Evolutionary conservation across 495 filamentous ascomycete genomes (phyloP), one percentile per base, ranked within the genome.

Genomic region (Melanomma pulvis-pyrius): DNA sequence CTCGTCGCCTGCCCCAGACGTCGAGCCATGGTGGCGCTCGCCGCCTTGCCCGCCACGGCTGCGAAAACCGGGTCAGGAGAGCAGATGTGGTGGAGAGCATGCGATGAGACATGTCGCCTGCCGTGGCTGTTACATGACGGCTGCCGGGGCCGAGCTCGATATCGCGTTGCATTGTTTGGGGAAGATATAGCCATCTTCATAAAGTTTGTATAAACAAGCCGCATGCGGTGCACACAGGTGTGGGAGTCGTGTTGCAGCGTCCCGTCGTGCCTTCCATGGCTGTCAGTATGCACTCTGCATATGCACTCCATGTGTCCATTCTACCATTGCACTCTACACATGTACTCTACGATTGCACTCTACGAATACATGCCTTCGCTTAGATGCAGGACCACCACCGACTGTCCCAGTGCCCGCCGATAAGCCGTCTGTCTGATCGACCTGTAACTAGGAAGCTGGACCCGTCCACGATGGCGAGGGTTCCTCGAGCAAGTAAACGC

Each of bases 91-190:
- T 13, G 29, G 15, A 17, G 39, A 44, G 39, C 5, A 44, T 44
- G 54, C 22, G 17, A 1, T 57, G 54, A 57, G 54, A 57, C 54
- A 57, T 39, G 54, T 15, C 24, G 30, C 34, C 22, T 12, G 13
- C 9, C 41, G 54, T 57, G 54, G 54, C 54, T 32, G 54, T 57
- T 36, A 36, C 54, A 57, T 57, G 54, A 44, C 34, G 30, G 17
- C 54, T 1, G 54, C 48, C 19, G 22, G n/a, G n/a, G n/a, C n/a
- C n/a, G n/a, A n/a, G n/a, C n/a, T 12, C 8, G 39, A 12, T 44
- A 44, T n/a, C 39, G 39, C 17, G 13, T n/a, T 44, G 39, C 39
- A 17, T 44, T 6, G 6, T 36, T n/a, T 44, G 13, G 9, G 9
- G 39, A 44, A 44, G 39, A 12, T 2, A 44, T 12, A n/a, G 2